Evolutionary conservation across 345 rosid genomes (phyloP).

Genomic region (Noccaea bulbosa): DNA sequence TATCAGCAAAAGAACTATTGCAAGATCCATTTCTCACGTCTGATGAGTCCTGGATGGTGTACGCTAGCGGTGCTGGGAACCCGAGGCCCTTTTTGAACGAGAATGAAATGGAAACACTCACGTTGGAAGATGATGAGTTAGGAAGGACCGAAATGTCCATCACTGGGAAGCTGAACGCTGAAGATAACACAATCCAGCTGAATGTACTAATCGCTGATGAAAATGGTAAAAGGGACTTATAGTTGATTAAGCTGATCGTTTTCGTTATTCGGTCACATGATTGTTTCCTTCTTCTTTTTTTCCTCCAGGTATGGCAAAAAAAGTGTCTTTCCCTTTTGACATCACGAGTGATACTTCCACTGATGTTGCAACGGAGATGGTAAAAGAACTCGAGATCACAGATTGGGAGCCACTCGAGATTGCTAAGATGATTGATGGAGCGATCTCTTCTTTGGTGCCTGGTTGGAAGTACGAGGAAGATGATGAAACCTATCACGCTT

Average conservation of each 20-base stretch:
- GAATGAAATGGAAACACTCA: slow-evolving; percentile 57
- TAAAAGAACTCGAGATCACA: slow-evolving; percentile 67
- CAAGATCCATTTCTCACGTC: slow-evolving; percentile 64
- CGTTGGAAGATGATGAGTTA: slow-evolving; percentile 49
- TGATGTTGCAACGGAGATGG: slow-evolving; percentile 84
- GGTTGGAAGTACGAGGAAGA: slow-evolving; percentile 57
- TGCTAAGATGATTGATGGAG: slow-evolving; percentile 73
- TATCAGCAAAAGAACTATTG: slow-evolving; percentile 65
- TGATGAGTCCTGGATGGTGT: slow-evolving; percentile 49
- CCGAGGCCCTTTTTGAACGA: slow-evolving; percentile 61
- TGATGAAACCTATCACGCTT: slow-evolving; percentile 48
- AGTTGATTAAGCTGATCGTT: slow-evolving; percentile 16
- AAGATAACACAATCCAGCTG: slow-evolving; percentile 70
- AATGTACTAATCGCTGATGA: slow-evolving; percentile 62
- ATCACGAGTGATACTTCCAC: slow-evolving; percentile 63
- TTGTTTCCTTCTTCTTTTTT: slow-evolving; percentile 28
- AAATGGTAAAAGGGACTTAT: slow-evolving; percentile 47
- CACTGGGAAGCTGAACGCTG: slow-evolving; percentile 67
- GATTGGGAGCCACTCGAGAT: slow-evolving; percentile 77
- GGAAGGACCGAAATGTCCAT: slow-evolving; percentile 61
- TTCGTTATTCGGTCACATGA: slow-evolving; percentile 14
- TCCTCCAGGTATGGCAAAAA: slow-evolving; percentile 54
- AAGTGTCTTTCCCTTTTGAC: slow-evolving; percentile 69
- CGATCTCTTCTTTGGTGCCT: slow-evolving; percentile 61
- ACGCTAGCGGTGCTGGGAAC: slow-evolving; percentile 37